Evolutionary conservation across 139 green algal genomes (phyloP).

Genomic region (Chlamydomonas incerta): DNA sequence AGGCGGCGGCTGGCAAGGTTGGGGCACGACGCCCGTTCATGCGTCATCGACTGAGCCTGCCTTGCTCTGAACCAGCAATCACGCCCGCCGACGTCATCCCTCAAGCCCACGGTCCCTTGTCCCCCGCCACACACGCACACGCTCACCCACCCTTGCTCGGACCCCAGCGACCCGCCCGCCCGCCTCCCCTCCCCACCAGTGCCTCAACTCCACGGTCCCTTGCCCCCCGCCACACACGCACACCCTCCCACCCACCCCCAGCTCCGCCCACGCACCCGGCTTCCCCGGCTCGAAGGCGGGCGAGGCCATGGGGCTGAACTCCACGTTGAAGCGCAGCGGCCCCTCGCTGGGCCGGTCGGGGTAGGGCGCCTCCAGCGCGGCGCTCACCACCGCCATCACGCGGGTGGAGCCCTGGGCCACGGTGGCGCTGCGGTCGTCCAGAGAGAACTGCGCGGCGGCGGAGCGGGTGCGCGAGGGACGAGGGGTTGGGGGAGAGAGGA

Average conservation of each 20-base stretch:
- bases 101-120: too few species aligned
- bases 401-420: constrained; percentile 81
- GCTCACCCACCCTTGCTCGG: too few species aligned
- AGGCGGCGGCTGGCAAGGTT: background rate
- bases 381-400: constrained; percentile 75
- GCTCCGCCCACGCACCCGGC: constrained; percentile 15
- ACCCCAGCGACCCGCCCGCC: too few species aligned
- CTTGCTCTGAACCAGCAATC: background rate
- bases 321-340: constrained; percentile 82
- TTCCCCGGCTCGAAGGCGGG: constrained; percentile 73
- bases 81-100: too few species aligned
- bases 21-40: too few species aligned
- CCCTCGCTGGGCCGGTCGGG: constrained; percentile 83
- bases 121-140: too few species aligned
- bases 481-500: background rate
- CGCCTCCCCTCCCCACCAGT: too few species aligned
- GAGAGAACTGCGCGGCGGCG: constrained; percentile 50
- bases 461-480: background rate
- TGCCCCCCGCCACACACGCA: background rate
- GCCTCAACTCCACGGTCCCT: background rate
- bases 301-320: constrained; percentile 85
- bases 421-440: constrained; percentile 71
- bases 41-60: too few species aligned
- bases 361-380: constrained; percentile 76
- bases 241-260: background rate